Conservation (phyloP, 2,329 filamentous ascomycete genomes). For the Claviceps spartinae region DNA sequence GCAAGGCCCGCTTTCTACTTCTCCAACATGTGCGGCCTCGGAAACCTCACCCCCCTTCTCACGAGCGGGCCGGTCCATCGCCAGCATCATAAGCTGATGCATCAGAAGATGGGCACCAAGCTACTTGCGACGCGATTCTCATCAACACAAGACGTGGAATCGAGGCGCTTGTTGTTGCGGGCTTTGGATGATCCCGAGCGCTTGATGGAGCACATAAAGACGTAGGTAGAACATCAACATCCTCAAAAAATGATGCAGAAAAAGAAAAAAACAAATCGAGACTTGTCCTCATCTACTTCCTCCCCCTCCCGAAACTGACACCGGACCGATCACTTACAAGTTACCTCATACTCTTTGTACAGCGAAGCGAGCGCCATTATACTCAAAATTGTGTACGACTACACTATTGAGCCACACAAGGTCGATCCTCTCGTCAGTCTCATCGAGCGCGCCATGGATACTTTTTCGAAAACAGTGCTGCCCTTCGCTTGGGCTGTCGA, state of each 20-base stretch:
- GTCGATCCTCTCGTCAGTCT: constrained; percentile 17
- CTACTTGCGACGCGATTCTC: not conserved
- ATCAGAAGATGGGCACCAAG: not conserved
- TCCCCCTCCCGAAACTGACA: too few species aligned
- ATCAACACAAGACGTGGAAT: not conserved
- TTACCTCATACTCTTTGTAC: not conserved
- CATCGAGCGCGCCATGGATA: constrained; percentile 16
- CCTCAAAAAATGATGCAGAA: too few species aligned
- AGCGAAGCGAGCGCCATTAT: not conserved
- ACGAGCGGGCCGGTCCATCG: not conserved
- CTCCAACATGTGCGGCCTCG: not conserved
- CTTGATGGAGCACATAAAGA: not conserved
- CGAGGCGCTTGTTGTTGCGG: not conserved
- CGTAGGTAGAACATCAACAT: not conserved
- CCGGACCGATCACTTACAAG: too few species aligned
- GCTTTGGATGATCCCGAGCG: not conserved
- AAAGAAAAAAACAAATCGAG: too few species aligned
- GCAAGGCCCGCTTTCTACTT: constrained; percentile 14
- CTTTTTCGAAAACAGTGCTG: constrained; percentile 15
- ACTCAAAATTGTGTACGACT: constrained; percentile 14
- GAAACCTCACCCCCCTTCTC: not conserved
- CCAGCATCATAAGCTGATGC: not conserved
- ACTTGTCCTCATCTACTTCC: too few species aligned
- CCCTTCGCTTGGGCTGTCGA: constrained; percentile 21
- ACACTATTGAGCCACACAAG: constrained; percentile 17